Percentiles rank a stretch among this genome's conserved stretches.
Evolutionary conservation across 1,284 basidiomycete genomes (phyloP).

Genomic region (Ustilago crameri): DNA sequence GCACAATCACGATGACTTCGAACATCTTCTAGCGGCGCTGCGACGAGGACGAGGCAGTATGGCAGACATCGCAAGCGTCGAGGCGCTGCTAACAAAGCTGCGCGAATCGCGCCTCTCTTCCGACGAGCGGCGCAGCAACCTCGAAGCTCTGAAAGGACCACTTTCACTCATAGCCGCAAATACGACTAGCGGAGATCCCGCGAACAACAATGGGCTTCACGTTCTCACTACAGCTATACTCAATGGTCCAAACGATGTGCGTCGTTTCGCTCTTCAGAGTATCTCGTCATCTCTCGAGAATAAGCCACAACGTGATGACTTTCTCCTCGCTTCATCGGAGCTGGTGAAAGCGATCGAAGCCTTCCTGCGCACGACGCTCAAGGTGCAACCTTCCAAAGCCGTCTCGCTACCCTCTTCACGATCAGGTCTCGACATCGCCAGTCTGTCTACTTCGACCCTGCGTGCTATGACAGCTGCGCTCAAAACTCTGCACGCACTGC

Average conservation of each 20-base stretch:
- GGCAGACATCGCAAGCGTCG: background rate
- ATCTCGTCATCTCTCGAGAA: constrained; percentile 9
- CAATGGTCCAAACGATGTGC: constrained; percentile 22
- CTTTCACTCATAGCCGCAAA: background rate
- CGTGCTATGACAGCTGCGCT: constrained; percentile 41
- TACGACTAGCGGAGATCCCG: background rate
- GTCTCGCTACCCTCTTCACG: background rate
- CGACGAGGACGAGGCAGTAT: background rate
- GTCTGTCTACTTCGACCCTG: constrained; percentile 14
- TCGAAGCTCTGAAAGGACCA: constrained; percentile 14
- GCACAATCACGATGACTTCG: background rate
- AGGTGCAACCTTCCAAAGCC: constrained; percentile 12
- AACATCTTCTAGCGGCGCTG: background rate
- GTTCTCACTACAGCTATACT: background rate
- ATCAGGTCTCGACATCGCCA: constrained; percentile 2
- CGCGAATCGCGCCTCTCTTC: constrained; percentile 33
- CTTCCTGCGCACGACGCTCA: constrained; percentile 19
- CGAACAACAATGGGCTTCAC: background rate
- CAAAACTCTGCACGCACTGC: constrained; percentile 27
- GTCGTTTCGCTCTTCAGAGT: constrained; percentile 13
- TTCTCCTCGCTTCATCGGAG: background rate
- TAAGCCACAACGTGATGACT: background rate
- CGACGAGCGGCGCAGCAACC: constrained; percentile 19
- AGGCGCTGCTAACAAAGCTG: constrained; percentile 14
- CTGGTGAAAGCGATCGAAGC: constrained; percentile 10